phyloP scores from a whole-genome alignment of 139 green algal species.

The Chlorella vulgaris region DNA sequence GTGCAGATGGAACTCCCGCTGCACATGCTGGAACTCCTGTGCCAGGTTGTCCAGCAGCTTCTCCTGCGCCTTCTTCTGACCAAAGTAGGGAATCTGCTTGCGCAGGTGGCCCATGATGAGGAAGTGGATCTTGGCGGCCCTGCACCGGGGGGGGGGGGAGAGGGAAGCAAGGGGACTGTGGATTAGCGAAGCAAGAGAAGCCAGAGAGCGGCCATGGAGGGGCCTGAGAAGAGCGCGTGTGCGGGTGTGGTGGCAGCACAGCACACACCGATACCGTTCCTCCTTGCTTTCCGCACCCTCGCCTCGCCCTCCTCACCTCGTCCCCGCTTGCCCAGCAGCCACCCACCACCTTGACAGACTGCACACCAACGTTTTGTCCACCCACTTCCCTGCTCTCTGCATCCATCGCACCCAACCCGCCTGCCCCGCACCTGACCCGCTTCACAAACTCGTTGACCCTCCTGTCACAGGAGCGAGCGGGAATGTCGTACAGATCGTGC shows the following conservation, averaged over 20 bases:
- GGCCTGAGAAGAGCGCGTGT: no score
- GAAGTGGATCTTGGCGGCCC: slow-evolving; percentile 89
- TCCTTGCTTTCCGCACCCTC: no score
- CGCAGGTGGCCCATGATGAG: slow-evolving; percentile 86
- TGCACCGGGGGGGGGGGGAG: neutral
- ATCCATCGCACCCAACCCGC: no score
- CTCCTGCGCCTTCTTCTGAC: slow-evolving; percentile 59
- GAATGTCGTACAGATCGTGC: slow-evolving; percentile 91
- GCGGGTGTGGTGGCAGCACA: no score
- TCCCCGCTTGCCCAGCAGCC: no score
- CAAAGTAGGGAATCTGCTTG: slow-evolving; percentile 90
- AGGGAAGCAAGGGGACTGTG: no score
- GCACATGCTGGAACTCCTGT: slow-evolving; percentile 79
- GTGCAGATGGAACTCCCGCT: slow-evolving; percentile 89
- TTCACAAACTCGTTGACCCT: slow-evolving; percentile 99
- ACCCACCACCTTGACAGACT: no score
- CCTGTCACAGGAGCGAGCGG: slow-evolving; percentile 75
- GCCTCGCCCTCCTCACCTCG: no score
- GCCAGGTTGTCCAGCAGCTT: slow-evolving; percentile 36
- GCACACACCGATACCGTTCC: no score
- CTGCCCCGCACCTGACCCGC: slow-evolving; percentile 66
- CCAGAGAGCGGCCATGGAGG: no score
- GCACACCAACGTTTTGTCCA: neutral
- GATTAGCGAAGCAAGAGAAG: no score
- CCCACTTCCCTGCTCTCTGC: neutral